These are phyloP conservation scores for Cydonia oblonga DNA, from an alignment of 331 rosid species.

Conservation along the genomic window DNA sequence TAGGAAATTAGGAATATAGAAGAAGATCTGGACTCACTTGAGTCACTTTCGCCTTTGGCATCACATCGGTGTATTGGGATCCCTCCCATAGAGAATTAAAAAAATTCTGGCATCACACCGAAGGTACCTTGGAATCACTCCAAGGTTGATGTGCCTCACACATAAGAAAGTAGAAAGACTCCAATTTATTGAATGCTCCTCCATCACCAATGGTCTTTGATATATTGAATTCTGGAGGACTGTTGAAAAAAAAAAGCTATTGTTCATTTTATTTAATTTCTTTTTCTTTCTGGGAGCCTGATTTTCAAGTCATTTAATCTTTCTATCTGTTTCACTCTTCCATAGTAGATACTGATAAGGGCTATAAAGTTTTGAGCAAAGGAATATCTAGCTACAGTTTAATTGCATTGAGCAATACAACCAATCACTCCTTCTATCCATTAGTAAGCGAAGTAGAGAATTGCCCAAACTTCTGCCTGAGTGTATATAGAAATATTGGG, in stretches of 20 bases:
- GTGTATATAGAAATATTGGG: not conserved
- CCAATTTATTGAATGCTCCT: not conserved
- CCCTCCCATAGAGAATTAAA: not conserved
- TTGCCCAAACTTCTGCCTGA: not conserved
- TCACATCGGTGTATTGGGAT: not conserved
- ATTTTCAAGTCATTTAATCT: not conserved
- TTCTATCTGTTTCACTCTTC: not conserved
- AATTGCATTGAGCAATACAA: not conserved
- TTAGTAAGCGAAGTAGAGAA: not conserved
- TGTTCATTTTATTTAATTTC: not conserved
- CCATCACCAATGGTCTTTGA: not conserved
- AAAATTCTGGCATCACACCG: not conserved
- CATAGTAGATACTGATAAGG: not conserved
- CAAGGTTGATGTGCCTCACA: not conserved
- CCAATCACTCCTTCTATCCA: not conserved
- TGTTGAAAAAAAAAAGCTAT: not conserved
- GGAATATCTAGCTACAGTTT: not conserved
- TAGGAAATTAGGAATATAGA: not conserved
- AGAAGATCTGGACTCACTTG: not conserved
- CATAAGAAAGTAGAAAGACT: not conserved
- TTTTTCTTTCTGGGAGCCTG: not conserved
- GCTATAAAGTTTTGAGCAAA: not conserved
- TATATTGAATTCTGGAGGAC: not conserved
- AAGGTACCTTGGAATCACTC: not conserved
- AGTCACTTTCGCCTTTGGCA: not conserved